Percentiles rank a stretch among this genome's conserved stretches.
These are phyloP conservation scores for Papiliotrema nemorosa DNA, from an alignment of 1,284 basidiomycete species.

Conservation along the genomic window DNA sequence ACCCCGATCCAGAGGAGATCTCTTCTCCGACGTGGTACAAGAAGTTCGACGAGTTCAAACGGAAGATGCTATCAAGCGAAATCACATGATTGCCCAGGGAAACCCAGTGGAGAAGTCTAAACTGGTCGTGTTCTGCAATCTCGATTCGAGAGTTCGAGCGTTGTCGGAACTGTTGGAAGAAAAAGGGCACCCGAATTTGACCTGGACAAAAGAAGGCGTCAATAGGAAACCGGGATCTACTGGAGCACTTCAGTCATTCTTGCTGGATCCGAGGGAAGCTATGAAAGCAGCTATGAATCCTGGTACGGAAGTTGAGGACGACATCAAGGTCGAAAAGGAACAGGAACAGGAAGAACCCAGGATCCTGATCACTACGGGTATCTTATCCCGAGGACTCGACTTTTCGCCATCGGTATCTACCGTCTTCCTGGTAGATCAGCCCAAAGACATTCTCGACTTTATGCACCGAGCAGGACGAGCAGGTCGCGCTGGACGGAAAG, in stretches of 20 bases:
- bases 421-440: conserved; percentile 78
- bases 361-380: conserved; percentile 80
- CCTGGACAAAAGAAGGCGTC: conserved; percentile 59
- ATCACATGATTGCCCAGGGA: not conserved
- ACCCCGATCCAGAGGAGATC: conserved; percentile 70
- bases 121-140: conserved; percentile 77
- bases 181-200: conserved; percentile 63
- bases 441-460: conserved; percentile 82
- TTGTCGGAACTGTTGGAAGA: conserved; percentile 58
- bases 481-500: conserved; percentile 65
- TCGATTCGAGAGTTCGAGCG: conserved; percentile 60
- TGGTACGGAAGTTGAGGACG: not conserved
- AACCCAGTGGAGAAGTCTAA: conserved; percentile 47
- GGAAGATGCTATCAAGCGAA: conserved; percentile 57
- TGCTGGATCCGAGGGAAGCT: conserved; percentile 9
- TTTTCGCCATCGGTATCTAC: conserved; percentile 71
- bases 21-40: conserved; percentile 69
- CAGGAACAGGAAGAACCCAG: conserved; percentile 52
- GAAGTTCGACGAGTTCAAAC: conserved; percentile 70
- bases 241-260: conserved; percentile 64
- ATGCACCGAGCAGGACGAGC: conserved; percentile 75
- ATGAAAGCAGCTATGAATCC: conserved; percentile 1
- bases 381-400: conserved; percentile 86
- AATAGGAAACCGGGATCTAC: conserved; percentile 64
- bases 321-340: not conserved